Base-by-base conservation (phyloP, 495 filamentous ascomycete species). In the Rhizodiscina lignyota region DNA sequence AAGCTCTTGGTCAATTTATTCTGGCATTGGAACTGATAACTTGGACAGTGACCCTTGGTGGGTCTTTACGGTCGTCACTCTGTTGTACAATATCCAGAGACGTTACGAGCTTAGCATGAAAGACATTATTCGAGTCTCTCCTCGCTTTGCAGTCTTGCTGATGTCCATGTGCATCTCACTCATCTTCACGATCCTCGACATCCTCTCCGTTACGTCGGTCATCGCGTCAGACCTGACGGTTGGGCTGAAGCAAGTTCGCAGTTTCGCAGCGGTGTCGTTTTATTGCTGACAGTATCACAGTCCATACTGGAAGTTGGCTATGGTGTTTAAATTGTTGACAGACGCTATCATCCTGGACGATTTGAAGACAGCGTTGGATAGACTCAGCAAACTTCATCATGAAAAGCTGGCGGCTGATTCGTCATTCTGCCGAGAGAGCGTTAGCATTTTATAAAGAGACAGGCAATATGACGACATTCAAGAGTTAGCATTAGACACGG, bases 311-410 rank as follows among this genome's bases (percentile, higher is more conserved):
- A 63, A 66, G 38, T 47, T 72, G 4, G 58, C 58, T 4, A 65
- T 70, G 38, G 61, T 74, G 6, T 72, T 72, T 58, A 74, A 72
- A 45, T 70, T 65, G 34, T 59, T 71, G 21, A 69, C 66, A 32
- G 70, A 74, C 44, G 63, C 62, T 4, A 58, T 72, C 31, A 61
- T 74, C 32, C 61, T 74, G 0, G 70, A 74, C 38, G 70, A 74
- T 34, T 74, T 74, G 63, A 72, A 72, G 48, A 72, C 64, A 1
- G 68, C 63, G 0, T 59, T 73, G 16, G 67, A 70, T 30, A 39
- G 49, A 4, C 43, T 61, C 24, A 6, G 24, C 8, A 13, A 6
- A 27, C 13, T 27, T 27, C n/a, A n/a, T n/a, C n/a, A n/a, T n/a
- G n/a, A n/a, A n/a, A n/a, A n/a, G n/a, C n/a, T n/a, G n/a, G n/a